Percentiles rank a stretch among this genome's conserved stretches.
Evolutionary conservation across 257 asterid genomes (phyloP).

Genomic region (Echium plantagineum): DNA sequence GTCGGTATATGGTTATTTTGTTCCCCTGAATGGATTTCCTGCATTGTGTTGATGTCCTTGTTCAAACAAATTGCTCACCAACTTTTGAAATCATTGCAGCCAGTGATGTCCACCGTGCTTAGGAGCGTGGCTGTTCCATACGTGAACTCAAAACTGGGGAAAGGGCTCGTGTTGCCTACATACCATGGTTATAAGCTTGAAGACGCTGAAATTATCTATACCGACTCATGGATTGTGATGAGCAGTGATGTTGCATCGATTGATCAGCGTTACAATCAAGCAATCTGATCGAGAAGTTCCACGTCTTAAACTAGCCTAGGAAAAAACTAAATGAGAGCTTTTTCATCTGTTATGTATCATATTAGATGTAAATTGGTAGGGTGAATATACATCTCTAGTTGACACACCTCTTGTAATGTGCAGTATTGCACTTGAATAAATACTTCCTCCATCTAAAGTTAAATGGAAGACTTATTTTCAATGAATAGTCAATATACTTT

Average conservation of each 20-base stretch:
- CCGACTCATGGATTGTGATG: slow-evolving; percentile 44
- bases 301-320: not conserved
- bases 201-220: slow-evolving; percentile 36
- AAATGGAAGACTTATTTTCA: no score
- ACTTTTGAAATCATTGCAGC: slow-evolving; percentile 30
- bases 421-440: not conserved
- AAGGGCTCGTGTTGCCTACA: slow-evolving; percentile 51
- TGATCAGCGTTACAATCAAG: not conserved
- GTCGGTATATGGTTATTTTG: not conserved
- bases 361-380: not conserved
- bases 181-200: slow-evolving; percentile 60
- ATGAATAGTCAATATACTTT: no score
- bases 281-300: not conserved
- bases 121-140: slow-evolving; percentile 59
- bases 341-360: not conserved
- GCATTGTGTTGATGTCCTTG: not conserved
- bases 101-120: slow-evolving; percentile 42
- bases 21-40: not conserved
- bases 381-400: not conserved
- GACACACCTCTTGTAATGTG: not conserved
- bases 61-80: slow-evolving; percentile 1
- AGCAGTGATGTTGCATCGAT: slow-evolving; percentile 47
- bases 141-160: slow-evolving; percentile 42
- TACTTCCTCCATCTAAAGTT: not conserved
- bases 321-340: not conserved